These are phyloP conservation scores for Colletotrichum sp. DNA, from an alignment of 2,329 filamentous ascomycete genomes.

Conservation along the genomic window DNA sequence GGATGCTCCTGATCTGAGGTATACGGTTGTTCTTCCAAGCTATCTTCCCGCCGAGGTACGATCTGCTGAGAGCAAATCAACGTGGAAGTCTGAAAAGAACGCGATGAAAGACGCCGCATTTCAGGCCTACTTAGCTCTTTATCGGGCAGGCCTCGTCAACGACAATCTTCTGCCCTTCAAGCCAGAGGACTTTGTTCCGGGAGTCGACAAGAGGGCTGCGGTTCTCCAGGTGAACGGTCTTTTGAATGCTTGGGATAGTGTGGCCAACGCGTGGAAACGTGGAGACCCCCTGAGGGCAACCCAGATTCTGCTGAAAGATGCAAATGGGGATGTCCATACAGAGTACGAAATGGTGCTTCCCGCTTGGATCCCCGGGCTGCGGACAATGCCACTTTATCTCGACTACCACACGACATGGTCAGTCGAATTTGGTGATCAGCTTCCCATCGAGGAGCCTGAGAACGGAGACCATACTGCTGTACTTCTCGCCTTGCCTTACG, in stretches of 20 bases:
- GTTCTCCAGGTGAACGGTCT: constrained; percentile 39
- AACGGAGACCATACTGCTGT: constrained; percentile 47
- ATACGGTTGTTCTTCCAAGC: constrained; percentile 73
- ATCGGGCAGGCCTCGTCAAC: constrained; percentile 75
- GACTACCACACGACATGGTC: constrained; percentile 39
- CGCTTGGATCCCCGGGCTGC: constrained; percentile 39
- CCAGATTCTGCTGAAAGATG: constrained; percentile 25
- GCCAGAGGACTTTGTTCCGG: constrained; percentile 41
- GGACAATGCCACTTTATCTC: constrained; percentile 45
- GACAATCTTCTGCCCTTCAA: constrained; percentile 75
- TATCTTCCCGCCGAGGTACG: constrained; percentile 70
- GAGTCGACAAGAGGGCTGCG: constrained; percentile 40
- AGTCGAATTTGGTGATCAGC: constrained; percentile 31
- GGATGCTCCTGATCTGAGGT: constrained; percentile 42
- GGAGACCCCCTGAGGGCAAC: constrained; percentile 30
- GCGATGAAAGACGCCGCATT: constrained; percentile 86
- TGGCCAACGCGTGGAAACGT: constrained; percentile 49
- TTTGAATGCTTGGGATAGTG: constrained; percentile 51
- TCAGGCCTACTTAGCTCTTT: constrained; percentile 74
- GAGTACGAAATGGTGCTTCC: constrained; percentile 52
- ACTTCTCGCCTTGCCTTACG: constrained; percentile 52
- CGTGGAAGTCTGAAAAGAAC: constrained; percentile 75
- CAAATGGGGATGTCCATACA: constrained; percentile 31
- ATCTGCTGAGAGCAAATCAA: constrained; percentile 48
- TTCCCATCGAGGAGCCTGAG: constrained; percentile 20